Conservation (phyloP, 495 filamentous ascomycete genomes). For the Neurospora sublineolata region DNA sequence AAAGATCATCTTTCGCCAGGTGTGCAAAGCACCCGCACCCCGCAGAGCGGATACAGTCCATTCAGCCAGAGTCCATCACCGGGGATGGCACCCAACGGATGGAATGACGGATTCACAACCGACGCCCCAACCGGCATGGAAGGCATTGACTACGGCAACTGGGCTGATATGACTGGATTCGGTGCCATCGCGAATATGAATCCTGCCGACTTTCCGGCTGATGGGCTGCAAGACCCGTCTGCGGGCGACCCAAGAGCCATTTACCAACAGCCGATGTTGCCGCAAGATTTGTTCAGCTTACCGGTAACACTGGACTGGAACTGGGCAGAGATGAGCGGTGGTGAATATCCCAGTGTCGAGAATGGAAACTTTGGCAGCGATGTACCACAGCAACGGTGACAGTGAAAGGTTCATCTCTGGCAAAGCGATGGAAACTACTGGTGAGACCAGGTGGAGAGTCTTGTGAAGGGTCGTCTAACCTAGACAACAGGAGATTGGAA, state of each 20-base stretch:
- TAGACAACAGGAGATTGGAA: neutral
- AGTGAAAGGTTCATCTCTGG: neutral
- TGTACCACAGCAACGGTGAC: neutral
- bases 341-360: conserved; percentile 40
- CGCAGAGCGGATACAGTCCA: conserved; percentile 21
- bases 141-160: conserved; percentile 28
- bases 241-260: conserved; percentile 5
- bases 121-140: conserved; percentile 6
- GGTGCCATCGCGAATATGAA: conserved; percentile 12
- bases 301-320: conserved; percentile 97
- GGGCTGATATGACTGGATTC: conserved; percentile 39
- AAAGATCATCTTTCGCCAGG: conserved; percentile 29
- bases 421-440: neutral
- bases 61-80: conserved; percentile 23
- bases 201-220: conserved; percentile 5
- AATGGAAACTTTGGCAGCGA: conserved; percentile 32
- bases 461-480: neutral
- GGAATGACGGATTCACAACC: conserved; percentile 18
- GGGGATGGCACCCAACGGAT: conserved; percentile 18
- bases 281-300: conserved; percentile 95
- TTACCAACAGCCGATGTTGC: conserved; percentile 79
- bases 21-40: conserved; percentile 27
- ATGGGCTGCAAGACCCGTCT: conserved; percentile 29
- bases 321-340: conserved; percentile 78
- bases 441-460: neutral